A percentile compares a stretch with the other conserved stretches of the same genome.
phyloP scores from a whole-genome alignment of 148 eudicot genomes.

The Silene uniflora region DNA sequence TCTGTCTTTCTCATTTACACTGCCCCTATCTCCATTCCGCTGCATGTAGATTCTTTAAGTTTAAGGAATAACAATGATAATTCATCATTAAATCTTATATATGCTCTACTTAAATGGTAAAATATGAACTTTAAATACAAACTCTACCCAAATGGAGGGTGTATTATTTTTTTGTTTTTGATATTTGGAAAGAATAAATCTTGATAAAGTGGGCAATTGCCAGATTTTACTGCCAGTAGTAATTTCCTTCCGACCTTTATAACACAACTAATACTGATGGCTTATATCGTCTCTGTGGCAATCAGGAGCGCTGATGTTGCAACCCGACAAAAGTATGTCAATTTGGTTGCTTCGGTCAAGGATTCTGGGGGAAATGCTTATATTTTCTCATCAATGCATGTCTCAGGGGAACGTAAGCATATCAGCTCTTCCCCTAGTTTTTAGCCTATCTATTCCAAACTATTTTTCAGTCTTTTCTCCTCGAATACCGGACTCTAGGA shows the following conservation, averaged over 20 bases:
- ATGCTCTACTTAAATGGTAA: no score
- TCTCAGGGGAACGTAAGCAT: constrained; percentile 94
- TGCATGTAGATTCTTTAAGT: no score
- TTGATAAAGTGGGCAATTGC: neutral
- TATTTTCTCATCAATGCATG: constrained; percentile 96
- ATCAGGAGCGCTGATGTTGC: constrained; percentile 74
- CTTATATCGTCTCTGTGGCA: neutral
- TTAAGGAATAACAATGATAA: no score
- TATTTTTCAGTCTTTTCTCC: neutral
- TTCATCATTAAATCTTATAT: no score
- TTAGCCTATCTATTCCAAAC: neutral
- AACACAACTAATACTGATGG: neutral
- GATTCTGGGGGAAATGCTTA: constrained; percentile 64
- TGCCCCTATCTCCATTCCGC: no score
- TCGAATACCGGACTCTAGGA: neutral
- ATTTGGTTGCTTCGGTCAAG: constrained; percentile 71
- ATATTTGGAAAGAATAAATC: neutral
- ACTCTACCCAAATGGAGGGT: no score
- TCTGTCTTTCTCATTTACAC: neutral
- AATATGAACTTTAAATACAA: no score
- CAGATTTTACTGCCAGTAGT: neutral
- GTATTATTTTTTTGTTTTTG: no score
- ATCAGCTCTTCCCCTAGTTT: neutral
- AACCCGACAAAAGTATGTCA: constrained; percentile 69
- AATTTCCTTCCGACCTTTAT: neutral